Evolutionary conservation across 2,329 filamentous ascomycete species (phyloP), one percentile per base, ranked within the genome.

Genomic region (Ascochyta clinopodiicola): DNA sequence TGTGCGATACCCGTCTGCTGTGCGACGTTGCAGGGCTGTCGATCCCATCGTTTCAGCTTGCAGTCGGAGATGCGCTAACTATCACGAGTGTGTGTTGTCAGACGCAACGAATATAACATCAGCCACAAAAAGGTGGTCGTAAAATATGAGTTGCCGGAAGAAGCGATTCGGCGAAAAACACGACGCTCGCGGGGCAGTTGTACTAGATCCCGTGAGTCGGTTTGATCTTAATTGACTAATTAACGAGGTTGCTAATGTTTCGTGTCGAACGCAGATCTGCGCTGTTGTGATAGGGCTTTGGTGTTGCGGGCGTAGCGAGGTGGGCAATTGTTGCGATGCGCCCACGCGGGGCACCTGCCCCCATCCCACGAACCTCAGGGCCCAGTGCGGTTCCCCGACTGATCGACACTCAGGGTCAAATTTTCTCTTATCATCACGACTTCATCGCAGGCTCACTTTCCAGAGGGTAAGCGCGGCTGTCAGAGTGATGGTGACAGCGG

Each of bases 71-170:
- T 51, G 29, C 42, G 44, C 44, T 48, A 51, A 19, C 34, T 19
- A 56, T 35, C 43, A 56, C 48, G 22, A 52, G 38, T 36, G 47
- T 51, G 44, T 48, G 47, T 22, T 51, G 44, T 51, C 48, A 51
- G 34, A 48, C 44, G 48, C 54, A 25, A 51, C 42, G 4, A 36
- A 37, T n/a, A 19, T 35, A 37, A 37, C 37, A 46, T 31, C 51
- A 42, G 46, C 46, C 32, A 47, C 43, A 19, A 25, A 5, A 5
- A 13, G 27, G 12, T 3, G 17, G n/a, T 34, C 17, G 25, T 34
- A 7, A 29, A 13, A 17, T 27, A 38, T 22, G 45, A 29, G 46
- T 38, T 6, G 9, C 45, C 29, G 31, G 36, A 50, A 42, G 22
- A 13, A 39, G 47, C 25, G 25, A 35, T 7, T 32, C 40, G 24